Conservation (phyloP, 768 basidiomycete species). For the Tricholoma hemisulphureum region DNA sequence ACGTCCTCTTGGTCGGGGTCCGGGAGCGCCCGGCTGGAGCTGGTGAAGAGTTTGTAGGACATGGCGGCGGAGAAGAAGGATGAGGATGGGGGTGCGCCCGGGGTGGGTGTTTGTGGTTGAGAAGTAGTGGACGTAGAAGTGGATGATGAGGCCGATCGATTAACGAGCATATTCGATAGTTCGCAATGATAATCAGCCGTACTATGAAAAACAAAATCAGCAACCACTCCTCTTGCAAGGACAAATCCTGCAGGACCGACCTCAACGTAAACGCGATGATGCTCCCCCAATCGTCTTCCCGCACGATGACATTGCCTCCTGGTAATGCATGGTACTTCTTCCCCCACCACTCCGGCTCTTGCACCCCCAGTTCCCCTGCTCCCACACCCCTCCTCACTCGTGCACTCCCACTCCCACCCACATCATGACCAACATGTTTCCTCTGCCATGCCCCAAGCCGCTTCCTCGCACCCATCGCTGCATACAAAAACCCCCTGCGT, state of each 20-base stretch:
- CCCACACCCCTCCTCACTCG: conserved; percentile 9
- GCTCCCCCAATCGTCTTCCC: conserved; percentile 75
- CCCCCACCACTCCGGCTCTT: conserved; percentile 69
- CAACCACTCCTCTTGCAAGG: background rate
- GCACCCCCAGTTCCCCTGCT: conserved; percentile 25
- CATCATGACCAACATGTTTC: conserved; percentile 48
- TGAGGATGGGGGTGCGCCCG: conserved; percentile 23
- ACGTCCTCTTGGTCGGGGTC: conserved; percentile 62
- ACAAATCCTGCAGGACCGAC: conserved; percentile 40
- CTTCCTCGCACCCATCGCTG: conserved; percentile 51
- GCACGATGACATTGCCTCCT: conserved; percentile 62
- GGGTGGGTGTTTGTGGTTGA: background rate
- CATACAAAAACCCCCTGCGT: conserved; percentile 52
- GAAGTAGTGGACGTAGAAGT: conserved; percentile 6
- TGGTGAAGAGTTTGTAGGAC: conserved; percentile 50
- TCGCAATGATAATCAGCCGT: conserved; percentile 59
- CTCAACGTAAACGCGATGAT: conserved; percentile 76
- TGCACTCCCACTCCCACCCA: background rate
- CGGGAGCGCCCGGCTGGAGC: conserved; percentile 38
- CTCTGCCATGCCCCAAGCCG: conserved; percentile 61
- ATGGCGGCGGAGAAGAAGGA: conserved; percentile 50
- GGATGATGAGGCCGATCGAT: conserved; percentile 25
- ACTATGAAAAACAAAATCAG: conserved; percentile 32
- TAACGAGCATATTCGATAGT: conserved; percentile 36
- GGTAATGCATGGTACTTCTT: conserved; percentile 61